Percentiles rank a stretch among this genome's conserved stretches.
These are phyloP conservation scores for Rhodotorula sp. DNA, from an alignment of 1,284 basidiomycete species.

Conservation along the genomic window DNA sequence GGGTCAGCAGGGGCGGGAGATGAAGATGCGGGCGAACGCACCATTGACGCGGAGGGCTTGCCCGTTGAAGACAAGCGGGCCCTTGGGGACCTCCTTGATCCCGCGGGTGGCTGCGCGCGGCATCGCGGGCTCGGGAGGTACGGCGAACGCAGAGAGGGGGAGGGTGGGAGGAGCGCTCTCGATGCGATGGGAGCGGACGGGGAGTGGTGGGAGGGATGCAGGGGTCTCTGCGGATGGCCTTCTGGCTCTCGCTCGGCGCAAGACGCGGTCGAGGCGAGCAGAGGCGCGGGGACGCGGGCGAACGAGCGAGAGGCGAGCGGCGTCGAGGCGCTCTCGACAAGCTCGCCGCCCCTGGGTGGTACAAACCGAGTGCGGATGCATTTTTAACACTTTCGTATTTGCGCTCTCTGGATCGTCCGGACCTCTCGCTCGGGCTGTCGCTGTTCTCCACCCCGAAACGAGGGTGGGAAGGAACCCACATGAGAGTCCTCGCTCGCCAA, in stretches of 20 bases:
- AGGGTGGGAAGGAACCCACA: no score
- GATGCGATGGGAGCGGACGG: not conserved
- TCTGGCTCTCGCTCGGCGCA: not conserved
- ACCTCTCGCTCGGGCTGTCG: no score
- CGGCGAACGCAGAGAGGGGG: not conserved
- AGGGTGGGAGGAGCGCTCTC: not conserved
- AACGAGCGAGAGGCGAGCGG: not conserved
- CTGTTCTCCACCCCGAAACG: no score
- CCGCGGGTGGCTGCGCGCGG: conserved; percentile 5
- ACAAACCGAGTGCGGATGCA: no score
- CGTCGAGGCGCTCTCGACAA: no score
- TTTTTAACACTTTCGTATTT: no score
- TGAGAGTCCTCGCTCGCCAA: no score
- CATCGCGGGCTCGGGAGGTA: not conserved
- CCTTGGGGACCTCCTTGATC: not conserved
- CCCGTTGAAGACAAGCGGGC: conserved; percentile 23
- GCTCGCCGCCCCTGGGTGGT: no score
- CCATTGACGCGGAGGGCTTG: conserved; percentile 20
- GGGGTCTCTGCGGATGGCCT: not conserved
- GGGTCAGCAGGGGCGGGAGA: not conserved
- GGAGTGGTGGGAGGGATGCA: not conserved
- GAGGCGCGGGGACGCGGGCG: not conserved
- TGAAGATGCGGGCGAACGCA: conserved; percentile 5
- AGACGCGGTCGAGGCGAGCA: not conserved
- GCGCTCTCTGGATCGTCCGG: no score